phyloP scores from a whole-genome alignment of 2,329 filamentous ascomycete species.

The Colletotrichum destructivum region DNA sequence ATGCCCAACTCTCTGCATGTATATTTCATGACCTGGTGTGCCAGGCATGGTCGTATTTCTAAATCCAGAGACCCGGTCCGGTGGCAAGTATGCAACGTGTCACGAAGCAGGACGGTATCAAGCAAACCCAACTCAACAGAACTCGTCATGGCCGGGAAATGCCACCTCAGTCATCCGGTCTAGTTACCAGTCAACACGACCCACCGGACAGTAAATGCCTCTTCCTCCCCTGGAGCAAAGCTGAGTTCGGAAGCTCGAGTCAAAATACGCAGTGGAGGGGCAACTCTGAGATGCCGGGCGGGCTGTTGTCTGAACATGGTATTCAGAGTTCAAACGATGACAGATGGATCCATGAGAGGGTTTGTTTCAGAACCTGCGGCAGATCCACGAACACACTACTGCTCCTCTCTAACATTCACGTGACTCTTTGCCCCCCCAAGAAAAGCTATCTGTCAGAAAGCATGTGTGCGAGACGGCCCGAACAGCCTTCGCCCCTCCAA shows the following conservation, averaged over 20 bases:
- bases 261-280: constrained; percentile 17
- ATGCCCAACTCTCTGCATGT: neutral
- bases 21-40: neutral
- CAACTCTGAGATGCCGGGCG: constrained; percentile 5
- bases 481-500: neutral
- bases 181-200: neutral
- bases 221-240: neutral
- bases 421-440: neutral
- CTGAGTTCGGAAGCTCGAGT: constrained; percentile 1
- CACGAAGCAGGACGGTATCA: constrained; percentile 11
- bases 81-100: neutral
- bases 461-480: neutral
- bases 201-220: constrained; percentile 24
- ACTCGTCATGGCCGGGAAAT: neutral
- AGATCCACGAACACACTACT: constrained; percentile 23
- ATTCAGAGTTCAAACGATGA: constrained; percentile 32
- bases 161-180: neutral
- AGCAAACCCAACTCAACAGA: constrained; percentile 14
- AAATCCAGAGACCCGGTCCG: neutral
- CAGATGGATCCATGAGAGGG: constrained; percentile 30
- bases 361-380: constrained; percentile 39
- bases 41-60: neutral
- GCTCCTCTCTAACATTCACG: neutral
- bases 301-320: constrained; percentile 30
- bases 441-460: neutral